Evolutionary conservation across 2,329 filamentous ascomycete species (phyloP).

Genomic region (Celoporthe dispersa): DNA sequence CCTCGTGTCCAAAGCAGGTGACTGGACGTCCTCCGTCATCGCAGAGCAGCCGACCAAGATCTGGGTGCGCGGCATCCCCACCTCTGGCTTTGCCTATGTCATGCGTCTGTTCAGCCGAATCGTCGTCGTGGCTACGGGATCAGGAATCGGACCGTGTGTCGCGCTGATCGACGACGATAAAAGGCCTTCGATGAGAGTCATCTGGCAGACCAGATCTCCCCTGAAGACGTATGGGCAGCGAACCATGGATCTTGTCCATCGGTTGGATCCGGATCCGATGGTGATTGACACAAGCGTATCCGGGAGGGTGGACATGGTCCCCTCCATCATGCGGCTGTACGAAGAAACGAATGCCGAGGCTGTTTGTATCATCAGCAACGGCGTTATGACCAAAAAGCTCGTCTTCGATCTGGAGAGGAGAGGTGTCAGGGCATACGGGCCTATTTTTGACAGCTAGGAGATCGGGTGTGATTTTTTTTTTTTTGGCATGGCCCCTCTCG

Average conservation of each 20-base stretch:
- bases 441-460: conserved; percentile 41
- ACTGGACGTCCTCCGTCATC: conserved; percentile 66
- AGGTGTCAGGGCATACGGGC: conserved; percentile 41
- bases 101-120: conserved; percentile 60
- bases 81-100: conserved; percentile 61
- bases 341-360: conserved; percentile 39
- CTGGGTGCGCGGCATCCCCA: conserved; percentile 64
- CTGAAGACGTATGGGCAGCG: conserved; percentile 40
- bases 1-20: conserved; percentile 65
- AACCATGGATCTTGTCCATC: conserved; percentile 35
- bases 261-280: conserved; percentile 39
- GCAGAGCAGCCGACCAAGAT: conserved; percentile 55
- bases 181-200: conserved; percentile 38
- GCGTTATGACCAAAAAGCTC: conserved; percentile 37
- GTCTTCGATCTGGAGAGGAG: conserved; percentile 39
- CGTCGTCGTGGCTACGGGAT: conserved; percentile 65
- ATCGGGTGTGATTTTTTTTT: too few relatives aligned
- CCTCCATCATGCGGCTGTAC: conserved; percentile 35
- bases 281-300: conserved; percentile 39
- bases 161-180: conserved; percentile 47
- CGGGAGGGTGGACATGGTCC: conserved; percentile 40
- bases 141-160: conserved; percentile 65
- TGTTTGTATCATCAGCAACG: conserved; percentile 43
- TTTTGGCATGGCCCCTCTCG: background rate
- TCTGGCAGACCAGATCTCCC: conserved; percentile 42